phyloP scores from a whole-genome alignment of 1,284 basidiomycete genomes.

The Pyrrhoderma lamaoense region DNA sequence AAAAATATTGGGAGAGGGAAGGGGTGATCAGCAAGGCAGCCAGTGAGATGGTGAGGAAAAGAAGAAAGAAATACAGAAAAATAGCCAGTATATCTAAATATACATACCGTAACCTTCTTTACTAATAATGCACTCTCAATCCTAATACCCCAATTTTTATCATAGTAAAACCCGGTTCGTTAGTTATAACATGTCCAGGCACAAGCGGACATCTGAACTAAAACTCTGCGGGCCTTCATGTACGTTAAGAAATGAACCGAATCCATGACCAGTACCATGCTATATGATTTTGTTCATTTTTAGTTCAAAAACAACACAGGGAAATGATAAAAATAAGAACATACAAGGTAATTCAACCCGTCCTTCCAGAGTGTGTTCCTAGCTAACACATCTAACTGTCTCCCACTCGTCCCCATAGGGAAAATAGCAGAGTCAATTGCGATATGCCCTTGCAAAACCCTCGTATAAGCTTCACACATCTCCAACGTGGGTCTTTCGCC shows the following conservation, averaged over 20 bases:
- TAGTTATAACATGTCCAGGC: conserved; percentile 84
- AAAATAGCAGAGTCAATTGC: conserved; percentile 86
- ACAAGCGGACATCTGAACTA: conserved; percentile 56
- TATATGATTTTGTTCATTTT: conserved; percentile 27
- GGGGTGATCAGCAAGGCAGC: not conserved
- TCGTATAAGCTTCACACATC: conserved; percentile 86
- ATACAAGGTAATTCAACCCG: conserved; percentile 73
- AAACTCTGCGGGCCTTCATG: conserved; percentile 75
- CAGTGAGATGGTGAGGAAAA: too few relatives aligned
- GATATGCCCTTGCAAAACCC: conserved; percentile 95
- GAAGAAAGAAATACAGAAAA: too few relatives aligned
- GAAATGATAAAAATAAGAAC: conserved; percentile 25
- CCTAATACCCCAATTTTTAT: conserved; percentile 82
- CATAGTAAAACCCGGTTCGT: conserved; percentile 81
- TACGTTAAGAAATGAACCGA: conserved; percentile 75
- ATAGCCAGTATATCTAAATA: too few relatives aligned
- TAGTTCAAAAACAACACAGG: conserved; percentile 1
- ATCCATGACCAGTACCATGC: conserved; percentile 82
- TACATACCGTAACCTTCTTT: conserved; percentile 55
- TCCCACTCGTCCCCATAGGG: conserved; percentile 80
- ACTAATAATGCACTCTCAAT: conserved; percentile 82
- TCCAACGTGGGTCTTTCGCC: conserved; percentile 55
- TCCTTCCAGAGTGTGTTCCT: conserved; percentile 84
- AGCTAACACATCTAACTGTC: conserved; percentile 78
- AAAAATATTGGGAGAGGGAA: conserved; percentile 7